Evolutionary conservation across 371 early-diverging fungal species (phyloP).

Genomic region (Neoconidiobolus thromboides): DNA sequence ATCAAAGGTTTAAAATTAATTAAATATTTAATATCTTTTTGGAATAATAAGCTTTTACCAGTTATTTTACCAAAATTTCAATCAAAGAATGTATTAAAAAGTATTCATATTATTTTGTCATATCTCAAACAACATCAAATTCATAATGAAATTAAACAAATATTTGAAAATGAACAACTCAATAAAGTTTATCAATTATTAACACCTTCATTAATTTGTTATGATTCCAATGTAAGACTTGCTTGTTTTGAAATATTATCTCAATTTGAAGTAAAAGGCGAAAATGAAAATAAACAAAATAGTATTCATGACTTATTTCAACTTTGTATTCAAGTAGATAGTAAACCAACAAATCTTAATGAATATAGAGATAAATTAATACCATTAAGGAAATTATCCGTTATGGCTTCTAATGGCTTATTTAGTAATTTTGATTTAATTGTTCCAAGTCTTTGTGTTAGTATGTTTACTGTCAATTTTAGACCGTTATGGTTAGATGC

Average conservation of each 20-base stretch:
- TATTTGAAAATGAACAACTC: background rate
- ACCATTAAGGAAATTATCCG: slow-evolving; percentile 28
- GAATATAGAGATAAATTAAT: slow-evolving; percentile 62
- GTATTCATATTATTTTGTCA: background rate
- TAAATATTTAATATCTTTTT: background rate
- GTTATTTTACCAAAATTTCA: background rate
- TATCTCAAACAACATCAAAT: background rate
- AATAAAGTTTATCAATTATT: background rate
- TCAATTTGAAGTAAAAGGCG: background rate
- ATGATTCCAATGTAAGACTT: background rate
- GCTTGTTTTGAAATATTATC: background rate
- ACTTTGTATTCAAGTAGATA: background rate
- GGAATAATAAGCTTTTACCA: background rate
- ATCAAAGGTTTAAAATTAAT: no score
- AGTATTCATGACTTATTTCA: background rate
- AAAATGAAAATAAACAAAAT: background rate
- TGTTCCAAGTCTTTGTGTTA: slow-evolving; percentile 8
- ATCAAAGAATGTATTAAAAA: background rate
- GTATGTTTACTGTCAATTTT: slow-evolving; percentile 51
- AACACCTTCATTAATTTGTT: background rate
- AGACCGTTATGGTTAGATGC: slow-evolving; percentile 71
- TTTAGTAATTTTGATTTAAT: background rate
- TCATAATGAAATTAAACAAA: background rate
- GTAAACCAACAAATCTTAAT: slow-evolving; percentile 27
- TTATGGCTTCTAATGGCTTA: background rate